Evolutionary conservation across 805 yeast genomes (phyloP).

Genomic region (Lachancea kluyveri): DNA sequence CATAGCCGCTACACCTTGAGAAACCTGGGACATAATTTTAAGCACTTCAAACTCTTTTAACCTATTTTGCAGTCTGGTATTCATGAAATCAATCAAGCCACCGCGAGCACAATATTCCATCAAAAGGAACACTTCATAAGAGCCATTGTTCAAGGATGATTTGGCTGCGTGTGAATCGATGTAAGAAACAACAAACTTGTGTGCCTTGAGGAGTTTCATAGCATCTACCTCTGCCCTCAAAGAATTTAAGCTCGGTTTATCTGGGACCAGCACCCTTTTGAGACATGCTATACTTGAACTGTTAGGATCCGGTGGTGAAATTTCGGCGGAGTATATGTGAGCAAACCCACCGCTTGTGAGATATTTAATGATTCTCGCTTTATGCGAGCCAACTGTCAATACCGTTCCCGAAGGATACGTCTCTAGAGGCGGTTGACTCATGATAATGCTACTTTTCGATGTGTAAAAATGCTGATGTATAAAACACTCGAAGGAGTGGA

Average conservation of each 20-base stretch:
- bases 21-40: slow-evolving; percentile 59
- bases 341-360: slow-evolving; percentile 94
- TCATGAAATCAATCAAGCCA: slow-evolving; percentile 77
- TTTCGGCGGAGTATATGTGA: slow-evolving; percentile 78
- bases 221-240: slow-evolving; percentile 95
- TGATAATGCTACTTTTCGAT: no score
- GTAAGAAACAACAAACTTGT: slow-evolving; percentile 77
- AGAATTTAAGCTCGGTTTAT: slow-evolving; percentile 72
- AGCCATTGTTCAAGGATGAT: slow-evolving; percentile 42
- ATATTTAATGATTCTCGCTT: slow-evolving; percentile 60
- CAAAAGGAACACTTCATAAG: slow-evolving; percentile 68
- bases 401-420: slow-evolving; percentile 72
- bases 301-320: slow-evolving; percentile 49
- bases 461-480: no score
- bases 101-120: slow-evolving; percentile 78
- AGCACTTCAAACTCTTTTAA: slow-evolving; percentile 64
- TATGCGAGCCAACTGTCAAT: slow-evolving; percentile 80
- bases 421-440: slow-evolving; percentile 48
- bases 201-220: slow-evolving; percentile 81
- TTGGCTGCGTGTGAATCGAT: slow-evolving; percentile 94
- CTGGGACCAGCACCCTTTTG: slow-evolving; percentile 93
- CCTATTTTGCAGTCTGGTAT: slow-evolving; percentile 58
- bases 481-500: no score
- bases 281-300: slow-evolving; percentile 66
- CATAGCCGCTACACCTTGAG: slow-evolving; percentile 72